Conservation (phyloP, 768 basidiomycete genomes). For the Lepiota venenata region DNA sequence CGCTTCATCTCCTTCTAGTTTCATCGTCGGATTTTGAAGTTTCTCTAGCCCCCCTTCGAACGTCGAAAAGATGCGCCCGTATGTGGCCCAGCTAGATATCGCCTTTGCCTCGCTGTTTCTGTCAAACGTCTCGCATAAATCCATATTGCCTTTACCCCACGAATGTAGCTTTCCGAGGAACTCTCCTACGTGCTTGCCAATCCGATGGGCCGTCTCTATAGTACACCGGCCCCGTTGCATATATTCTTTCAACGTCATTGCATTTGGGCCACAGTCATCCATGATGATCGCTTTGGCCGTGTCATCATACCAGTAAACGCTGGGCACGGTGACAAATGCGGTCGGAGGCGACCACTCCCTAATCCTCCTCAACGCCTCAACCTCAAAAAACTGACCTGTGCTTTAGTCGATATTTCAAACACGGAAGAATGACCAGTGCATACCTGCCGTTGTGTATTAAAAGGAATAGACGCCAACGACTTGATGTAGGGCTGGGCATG, state of each 20-base stretch:
- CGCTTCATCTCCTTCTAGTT: constrained; percentile 33
- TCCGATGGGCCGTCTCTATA: constrained; percentile 29
- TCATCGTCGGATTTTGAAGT: constrained; percentile 39
- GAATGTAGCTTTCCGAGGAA: constrained; percentile 54
- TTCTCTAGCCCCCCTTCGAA: constrained; percentile 30
- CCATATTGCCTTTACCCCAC: constrained; percentile 35
- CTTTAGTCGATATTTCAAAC: neutral
- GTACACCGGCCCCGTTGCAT: constrained; percentile 29
- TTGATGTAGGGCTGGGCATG: constrained; percentile 46
- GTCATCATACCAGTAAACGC: constrained; percentile 47
- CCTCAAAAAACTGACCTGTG: constrained; percentile 33
- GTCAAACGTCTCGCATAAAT: constrained; percentile 30
- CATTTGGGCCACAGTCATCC: constrained; percentile 50
- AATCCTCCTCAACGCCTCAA: constrained; percentile 46
- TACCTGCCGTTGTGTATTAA: constrained; percentile 51
- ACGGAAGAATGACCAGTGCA: constrained; percentile 3
- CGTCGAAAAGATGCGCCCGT: constrained; percentile 41
- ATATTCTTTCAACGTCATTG: constrained; percentile 39
- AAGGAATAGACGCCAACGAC: constrained; percentile 19
- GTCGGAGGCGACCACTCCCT: constrained; percentile 30
- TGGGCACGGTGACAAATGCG: constrained; percentile 45
- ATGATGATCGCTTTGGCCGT: constrained; percentile 52
- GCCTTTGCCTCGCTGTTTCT: constrained; percentile 36
- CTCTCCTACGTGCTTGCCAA: constrained; percentile 50
- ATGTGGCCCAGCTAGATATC: constrained; percentile 37